Conservation (phyloP, 2,329 filamentous ascomycete species). For the Trichoderma sp. region DNA sequence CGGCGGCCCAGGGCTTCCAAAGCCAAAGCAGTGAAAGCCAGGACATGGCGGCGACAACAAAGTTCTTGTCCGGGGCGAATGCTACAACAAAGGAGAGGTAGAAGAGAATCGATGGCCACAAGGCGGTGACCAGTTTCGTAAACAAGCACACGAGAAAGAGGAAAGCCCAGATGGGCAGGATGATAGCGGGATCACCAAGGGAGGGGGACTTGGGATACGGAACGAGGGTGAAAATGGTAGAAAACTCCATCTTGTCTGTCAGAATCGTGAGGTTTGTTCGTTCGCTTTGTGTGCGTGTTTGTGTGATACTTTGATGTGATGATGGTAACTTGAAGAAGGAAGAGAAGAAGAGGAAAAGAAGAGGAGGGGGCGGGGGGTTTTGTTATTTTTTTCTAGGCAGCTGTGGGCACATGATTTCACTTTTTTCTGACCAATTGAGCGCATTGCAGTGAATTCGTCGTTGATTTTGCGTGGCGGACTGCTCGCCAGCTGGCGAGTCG, state of each 20-base stretch:
- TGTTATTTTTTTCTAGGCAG: neutral
- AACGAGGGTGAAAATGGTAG: constrained; percentile 16
- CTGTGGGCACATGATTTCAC: neutral
- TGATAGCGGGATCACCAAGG: neutral
- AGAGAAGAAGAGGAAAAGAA: neutral
- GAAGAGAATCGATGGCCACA: constrained; percentile 8
- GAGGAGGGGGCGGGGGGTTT: neutral
- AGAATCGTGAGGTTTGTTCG: constrained; percentile 1
- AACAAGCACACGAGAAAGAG: constrained; percentile 8
- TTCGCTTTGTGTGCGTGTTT: neutral
- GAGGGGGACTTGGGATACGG: neutral
- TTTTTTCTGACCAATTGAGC: neutral
- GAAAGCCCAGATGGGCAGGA: neutral
- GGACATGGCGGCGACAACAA: constrained; percentile 6
- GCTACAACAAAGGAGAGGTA: constrained; percentile 15
- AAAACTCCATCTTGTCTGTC: constrained; percentile 16
- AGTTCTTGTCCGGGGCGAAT: constrained; percentile 2
- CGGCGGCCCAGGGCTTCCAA: constrained; percentile 11
- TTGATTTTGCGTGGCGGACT: neutral
- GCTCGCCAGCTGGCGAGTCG: constrained; percentile 13
- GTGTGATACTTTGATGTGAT: constrained; percentile 8
- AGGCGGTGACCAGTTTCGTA: neutral
- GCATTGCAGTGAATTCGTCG: neutral
- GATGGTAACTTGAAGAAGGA: constrained; percentile 5
- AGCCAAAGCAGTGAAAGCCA: constrained; percentile 14